Evolutionary conservation across 139 green algal genomes (phyloP), one percentile per base, ranked within the genome.

Genomic region (Dunaliella primolecta): DNA sequence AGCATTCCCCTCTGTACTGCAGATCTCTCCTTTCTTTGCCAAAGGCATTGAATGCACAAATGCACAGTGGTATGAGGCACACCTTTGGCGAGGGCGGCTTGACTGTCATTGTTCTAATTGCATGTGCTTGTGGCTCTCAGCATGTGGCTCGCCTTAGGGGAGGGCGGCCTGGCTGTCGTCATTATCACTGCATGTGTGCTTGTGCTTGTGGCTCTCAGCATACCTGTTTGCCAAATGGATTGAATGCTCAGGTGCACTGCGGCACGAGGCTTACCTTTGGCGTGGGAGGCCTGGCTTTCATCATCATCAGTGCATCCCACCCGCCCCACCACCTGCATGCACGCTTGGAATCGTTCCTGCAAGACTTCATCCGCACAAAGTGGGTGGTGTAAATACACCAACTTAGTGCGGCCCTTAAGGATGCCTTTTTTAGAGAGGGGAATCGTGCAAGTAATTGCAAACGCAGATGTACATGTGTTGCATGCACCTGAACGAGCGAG

Each of bases 321-420:
- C n/a, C 46, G 25, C 75, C 86, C 0, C 55, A 20, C 0, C 15
- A 89, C 77, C 46, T 98, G 78, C 91, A 95, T 36, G 81, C 74
- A 25, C 87, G 96, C 36, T 87, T 98, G 7, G 95, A 98, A 27
- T 86, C 84, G 0, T 99, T 99, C 84, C 84, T 99, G 55, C 36
- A 32, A 0, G 77, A 38, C 46, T 96, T 95, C 80, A 80, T 55
- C 0, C 35, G 77, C 82, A 64, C 46, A 7, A 84, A 77, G 80
- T 84, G 80, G 56, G 80, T 84, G 30, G 31, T 21, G 23, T 31
- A 15, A 23, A 35, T n/a, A 31, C 72, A 78, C 64, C 3, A 46
- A 21, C 24, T 27, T 29, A 15, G 7, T 3, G 11, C 34, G 20
- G 46, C 75, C 23, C 56, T 23, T 7, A 7, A 15, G 27, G 2